These are phyloP conservation scores for Pulicaria dysenterica DNA, from an alignment of 129 eudicot species.

Conservation along the genomic window DNA sequence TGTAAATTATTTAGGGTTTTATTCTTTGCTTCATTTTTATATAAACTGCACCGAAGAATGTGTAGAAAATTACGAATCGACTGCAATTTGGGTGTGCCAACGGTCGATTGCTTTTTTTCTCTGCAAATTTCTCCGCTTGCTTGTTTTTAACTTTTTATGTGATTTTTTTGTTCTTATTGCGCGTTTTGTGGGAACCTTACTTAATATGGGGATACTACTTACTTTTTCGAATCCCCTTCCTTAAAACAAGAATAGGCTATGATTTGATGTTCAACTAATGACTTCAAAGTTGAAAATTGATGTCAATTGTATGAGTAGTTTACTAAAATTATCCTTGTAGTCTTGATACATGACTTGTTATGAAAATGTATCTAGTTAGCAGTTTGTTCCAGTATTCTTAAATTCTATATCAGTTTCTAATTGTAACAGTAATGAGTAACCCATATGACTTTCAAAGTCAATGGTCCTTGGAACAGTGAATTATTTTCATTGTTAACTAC, in stretches of 20 bases:
- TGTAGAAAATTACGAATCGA: conserved; percentile 14
- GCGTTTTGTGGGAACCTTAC: conserved; percentile 9
- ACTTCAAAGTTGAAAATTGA: not conserved
- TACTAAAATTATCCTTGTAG: not conserved
- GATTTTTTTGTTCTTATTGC: conserved; percentile 2
- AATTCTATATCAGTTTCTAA: not conserved
- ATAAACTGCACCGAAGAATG: not conserved
- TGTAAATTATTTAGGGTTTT: conserved; percentile 20
- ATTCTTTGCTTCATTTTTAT: not conserved
- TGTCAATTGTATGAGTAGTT: conserved; percentile 1
- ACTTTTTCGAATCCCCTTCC: not conserved
- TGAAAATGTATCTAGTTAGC: not conserved
- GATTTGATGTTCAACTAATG: conserved; percentile 13
- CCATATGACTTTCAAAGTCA: conserved; percentile 26
- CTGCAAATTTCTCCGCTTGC: conserved; percentile 6
- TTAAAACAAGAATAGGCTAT: conserved; percentile 8
- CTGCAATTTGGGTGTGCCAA: conserved; percentile 26
- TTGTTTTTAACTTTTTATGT: conserved; percentile 11
- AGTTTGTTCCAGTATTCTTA: not conserved
- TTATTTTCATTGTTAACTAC: conserved; percentile 7
- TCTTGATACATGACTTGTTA: conserved; percentile 10
- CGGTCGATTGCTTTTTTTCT: conserved; percentile 1
- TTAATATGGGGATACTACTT: conserved; percentile 9
- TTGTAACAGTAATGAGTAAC: conserved; percentile 16
- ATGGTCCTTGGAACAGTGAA: conserved; percentile 4